Conservation (phyloP, 2,329 filamentous ascomycete genomes). For the Paecilomyces sp. region DNA sequence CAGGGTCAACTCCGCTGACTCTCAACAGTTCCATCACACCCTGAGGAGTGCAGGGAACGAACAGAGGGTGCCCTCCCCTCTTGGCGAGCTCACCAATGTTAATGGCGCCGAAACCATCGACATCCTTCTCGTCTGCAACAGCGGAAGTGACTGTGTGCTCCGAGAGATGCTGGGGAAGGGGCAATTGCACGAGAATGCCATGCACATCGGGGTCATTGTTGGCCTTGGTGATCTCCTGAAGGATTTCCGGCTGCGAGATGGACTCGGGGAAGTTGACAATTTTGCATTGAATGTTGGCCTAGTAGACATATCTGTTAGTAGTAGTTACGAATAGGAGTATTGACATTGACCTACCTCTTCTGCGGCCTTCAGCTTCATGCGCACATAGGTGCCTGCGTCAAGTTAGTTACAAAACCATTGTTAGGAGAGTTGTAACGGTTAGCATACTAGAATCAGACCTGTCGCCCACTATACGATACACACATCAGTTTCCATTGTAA, state of each 20-base stretch:
- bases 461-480: constrained; percentile 64
- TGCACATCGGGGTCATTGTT: constrained; percentile 85
- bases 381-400: constrained; percentile 80
- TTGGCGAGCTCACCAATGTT: constrained; percentile 98
- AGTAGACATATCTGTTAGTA: constrained; percentile 4
- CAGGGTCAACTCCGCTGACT: constrained; percentile 73
- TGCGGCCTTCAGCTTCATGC: constrained; percentile 98
- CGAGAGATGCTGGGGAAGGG: constrained; percentile 79
- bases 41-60: constrained; percentile 93
- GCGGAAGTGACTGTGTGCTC: constrained; percentile 87
- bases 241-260: constrained; percentile 75
- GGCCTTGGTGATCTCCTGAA: constrained; percentile 70
- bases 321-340: constrained; percentile 3
- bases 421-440: constrained; percentile 9
- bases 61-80: constrained; percentile 80
- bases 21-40: constrained; percentile 90
- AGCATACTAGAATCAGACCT: constrained; percentile 81
- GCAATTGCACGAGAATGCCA: constrained; percentile 89
- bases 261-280: constrained; percentile 75
- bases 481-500: constrained; percentile 1
- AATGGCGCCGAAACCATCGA: constrained; percentile 87
- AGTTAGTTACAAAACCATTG: constrained; percentile 15
- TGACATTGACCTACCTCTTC: constrained; percentile 58
- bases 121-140: constrained; percentile 90
- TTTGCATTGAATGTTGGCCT: constrained; percentile 87